Evolutionary conservation across 2,329 filamentous ascomycete species (phyloP).

Genomic region (Tolypocladium cylindrosporum): DNA sequence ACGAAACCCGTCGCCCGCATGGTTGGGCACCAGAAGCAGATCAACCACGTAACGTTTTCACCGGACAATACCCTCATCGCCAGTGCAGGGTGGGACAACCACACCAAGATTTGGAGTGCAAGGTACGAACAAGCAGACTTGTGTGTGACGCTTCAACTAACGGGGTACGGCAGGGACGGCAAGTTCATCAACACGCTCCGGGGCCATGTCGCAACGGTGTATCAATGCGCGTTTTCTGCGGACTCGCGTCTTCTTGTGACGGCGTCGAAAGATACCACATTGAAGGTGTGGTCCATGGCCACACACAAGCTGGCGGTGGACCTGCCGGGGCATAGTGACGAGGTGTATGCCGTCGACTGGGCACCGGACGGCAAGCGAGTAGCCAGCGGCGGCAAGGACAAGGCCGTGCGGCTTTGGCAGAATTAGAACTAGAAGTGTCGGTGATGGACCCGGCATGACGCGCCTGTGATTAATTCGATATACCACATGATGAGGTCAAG

Average conservation of each 20-base stretch:
- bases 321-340: constrained; percentile 81
- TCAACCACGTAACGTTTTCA: constrained; percentile 92
- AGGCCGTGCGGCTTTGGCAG: constrained; percentile 59
- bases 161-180: constrained; percentile 36
- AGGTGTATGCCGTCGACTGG: constrained; percentile 94
- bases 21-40: constrained; percentile 91
- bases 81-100: constrained; percentile 86
- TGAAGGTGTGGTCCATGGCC: constrained; percentile 90
- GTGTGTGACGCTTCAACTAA: constrained; percentile 14
- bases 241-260: constrained; percentile 86
- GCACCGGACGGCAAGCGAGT: constrained; percentile 82
- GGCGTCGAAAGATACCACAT: constrained; percentile 80
- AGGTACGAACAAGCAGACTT: constrained; percentile 32
- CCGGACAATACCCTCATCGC: constrained; percentile 83
- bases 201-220: constrained; percentile 83
- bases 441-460: not conserved
- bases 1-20: constrained; percentile 81
- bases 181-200: constrained; percentile 81
- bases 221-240: constrained; percentile 85
- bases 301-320: constrained; percentile 72
- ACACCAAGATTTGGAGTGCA: constrained; percentile 85
- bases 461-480: not conserved
- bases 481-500: not conserved
- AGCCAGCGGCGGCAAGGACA: constrained; percentile 88
- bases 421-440: constrained; percentile 30